phyloP scores from a whole-genome alignment of 2,329 filamentous ascomycete species.

The Ascochyta fabae region DNA sequence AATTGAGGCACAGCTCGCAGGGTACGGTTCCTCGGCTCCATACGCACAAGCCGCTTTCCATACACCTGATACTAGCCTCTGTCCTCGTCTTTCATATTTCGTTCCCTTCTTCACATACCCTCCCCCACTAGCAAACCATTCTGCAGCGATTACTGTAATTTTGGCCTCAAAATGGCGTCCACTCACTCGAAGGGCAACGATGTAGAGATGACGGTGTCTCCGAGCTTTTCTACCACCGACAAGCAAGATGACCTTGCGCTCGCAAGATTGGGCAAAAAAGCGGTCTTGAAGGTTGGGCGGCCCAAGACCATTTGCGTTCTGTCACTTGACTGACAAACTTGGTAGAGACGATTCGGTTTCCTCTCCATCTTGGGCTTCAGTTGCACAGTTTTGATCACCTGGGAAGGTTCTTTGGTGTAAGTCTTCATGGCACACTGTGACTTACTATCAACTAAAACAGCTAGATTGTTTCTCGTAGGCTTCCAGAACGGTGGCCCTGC shows the following conservation, averaged over 20 bases:
- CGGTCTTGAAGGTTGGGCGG: constrained; percentile 29
- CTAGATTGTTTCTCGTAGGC: constrained; percentile 27
- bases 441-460: constrained; percentile 6
- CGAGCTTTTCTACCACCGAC: constrained; percentile 12
- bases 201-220: constrained; percentile 20
- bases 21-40: constrained; percentile 8
- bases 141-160: background rate
- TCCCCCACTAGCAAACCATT: background rate
- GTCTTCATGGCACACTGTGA: background rate
- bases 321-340: background rate
- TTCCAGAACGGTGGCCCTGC: constrained; percentile 39
- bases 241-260: constrained; percentile 29
- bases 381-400: constrained; percentile 39
- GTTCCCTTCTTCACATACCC: background rate
- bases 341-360: constrained; percentile 36
- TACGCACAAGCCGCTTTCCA: background rate
- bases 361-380: constrained; percentile 36
- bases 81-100: background rate
- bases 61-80: constrained; percentile 3
- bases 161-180: constrained; percentile 17
- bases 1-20: constrained; percentile 7
- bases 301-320: background rate
- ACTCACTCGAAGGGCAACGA: constrained; percentile 17
- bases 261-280: constrained; percentile 31
- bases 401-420: constrained; percentile 36